These are phyloP conservation scores for Mimosa pudica DNA, from an alignment of 306 rosid species.

Conservation along the genomic window DNA sequence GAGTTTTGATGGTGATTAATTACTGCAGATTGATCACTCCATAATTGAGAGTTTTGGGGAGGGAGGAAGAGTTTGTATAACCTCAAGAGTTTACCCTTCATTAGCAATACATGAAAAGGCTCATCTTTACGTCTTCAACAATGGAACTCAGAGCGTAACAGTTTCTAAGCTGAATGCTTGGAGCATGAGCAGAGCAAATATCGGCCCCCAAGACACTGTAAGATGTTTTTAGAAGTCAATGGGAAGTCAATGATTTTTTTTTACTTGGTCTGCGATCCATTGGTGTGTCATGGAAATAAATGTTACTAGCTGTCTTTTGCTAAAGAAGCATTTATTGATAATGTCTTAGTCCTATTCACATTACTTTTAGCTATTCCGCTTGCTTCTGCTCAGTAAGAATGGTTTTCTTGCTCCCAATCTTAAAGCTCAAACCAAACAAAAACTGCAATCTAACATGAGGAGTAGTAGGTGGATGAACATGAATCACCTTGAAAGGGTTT, in stretches of 20 bases:
- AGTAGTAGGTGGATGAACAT: no score
- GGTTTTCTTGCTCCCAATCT: no score
- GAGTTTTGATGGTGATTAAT: slow-evolving; percentile 26
- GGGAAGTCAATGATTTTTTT: slow-evolving; percentile 4
- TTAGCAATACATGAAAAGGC: slow-evolving; percentile 55
- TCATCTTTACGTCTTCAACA: slow-evolving; percentile 60
- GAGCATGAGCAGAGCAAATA: slow-evolving; percentile 61
- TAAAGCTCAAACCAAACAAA: no score
- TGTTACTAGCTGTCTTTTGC: not conserved
- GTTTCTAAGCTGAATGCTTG: slow-evolving; percentile 58
- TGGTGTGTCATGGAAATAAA: not conserved
- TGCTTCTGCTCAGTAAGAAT: no score
- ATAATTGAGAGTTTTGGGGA: slow-evolving; percentile 76
- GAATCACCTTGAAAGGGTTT: no score
- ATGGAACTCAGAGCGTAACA: slow-evolving; percentile 49
- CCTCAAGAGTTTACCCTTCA: slow-evolving; percentile 69
- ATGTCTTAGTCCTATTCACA: not conserved
- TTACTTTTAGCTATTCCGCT: not conserved
- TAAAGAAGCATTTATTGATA: no score
- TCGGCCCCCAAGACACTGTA: slow-evolving; percentile 32
- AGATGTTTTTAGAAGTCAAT: not conserved
- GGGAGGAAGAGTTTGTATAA: slow-evolving; percentile 61
- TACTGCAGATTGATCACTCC: slow-evolving; percentile 75
- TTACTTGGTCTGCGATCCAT: not conserved
- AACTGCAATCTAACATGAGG: no score